Evolutionary conservation across 2,329 filamentous ascomycete genomes (phyloP).

Genomic region (Beauveria medogensis): DNA sequence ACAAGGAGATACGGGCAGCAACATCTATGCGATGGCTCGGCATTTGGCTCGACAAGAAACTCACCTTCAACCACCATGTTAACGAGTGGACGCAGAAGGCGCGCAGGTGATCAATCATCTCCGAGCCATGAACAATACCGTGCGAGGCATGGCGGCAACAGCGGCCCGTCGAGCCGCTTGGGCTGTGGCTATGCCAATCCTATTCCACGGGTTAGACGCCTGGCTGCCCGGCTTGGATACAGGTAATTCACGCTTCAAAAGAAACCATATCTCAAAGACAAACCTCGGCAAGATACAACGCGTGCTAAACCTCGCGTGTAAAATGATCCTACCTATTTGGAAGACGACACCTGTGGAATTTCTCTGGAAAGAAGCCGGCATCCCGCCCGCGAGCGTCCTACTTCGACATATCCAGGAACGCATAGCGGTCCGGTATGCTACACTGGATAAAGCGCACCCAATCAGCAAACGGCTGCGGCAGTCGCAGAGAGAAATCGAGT

Average conservation of each 20-base stretch:
- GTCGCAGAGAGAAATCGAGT: not conserved
- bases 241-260: not conserved
- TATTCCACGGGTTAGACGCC: not conserved
- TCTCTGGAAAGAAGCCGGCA: constrained; percentile 1
- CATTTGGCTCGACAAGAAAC: constrained; percentile 7
- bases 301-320: constrained; percentile 1
- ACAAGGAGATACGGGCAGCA: constrained; percentile 1
- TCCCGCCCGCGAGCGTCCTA: not conserved
- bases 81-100: constrained; percentile 1
- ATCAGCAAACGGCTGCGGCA: not conserved
- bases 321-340: not conserved
- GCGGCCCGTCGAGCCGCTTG: not conserved
- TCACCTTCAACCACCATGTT: constrained; percentile 4
- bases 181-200: not conserved
- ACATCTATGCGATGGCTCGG: not conserved
- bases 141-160: not conserved
- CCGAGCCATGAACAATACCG: not conserved
- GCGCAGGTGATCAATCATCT: not conserved
- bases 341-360: not conserved
- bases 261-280: constrained; percentile 4
- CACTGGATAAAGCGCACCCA: not conserved
- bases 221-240: not conserved
- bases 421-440: not conserved
- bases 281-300: constrained; percentile 1
- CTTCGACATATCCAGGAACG: not conserved